phyloP scores from a whole-genome alignment of 169 alveolate genomes.

The Eimeria mitis region DNA sequence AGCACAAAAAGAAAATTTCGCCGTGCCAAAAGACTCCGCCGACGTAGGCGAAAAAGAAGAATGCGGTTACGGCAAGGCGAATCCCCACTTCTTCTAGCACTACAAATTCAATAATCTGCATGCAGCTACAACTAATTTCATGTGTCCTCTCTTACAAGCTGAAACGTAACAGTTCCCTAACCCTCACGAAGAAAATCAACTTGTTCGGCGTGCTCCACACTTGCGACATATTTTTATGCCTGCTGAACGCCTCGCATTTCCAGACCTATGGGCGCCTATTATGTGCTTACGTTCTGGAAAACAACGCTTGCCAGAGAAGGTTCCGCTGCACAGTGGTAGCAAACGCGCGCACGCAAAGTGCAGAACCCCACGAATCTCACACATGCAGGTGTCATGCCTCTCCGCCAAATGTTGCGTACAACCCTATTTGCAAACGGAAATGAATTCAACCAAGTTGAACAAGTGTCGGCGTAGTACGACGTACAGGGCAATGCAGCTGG shows the following conservation, averaged over 20 bases:
- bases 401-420: background rate
- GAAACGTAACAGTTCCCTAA: background rate
- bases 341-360: background rate
- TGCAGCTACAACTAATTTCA: no score
- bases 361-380: background rate
- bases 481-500: no score
- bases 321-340: background rate
- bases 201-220: background rate
- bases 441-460: no score
- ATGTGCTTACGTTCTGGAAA: background rate
- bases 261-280: background rate
- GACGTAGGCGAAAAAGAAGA: no score
- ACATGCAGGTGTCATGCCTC: background rate
- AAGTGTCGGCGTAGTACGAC: no score
- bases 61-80: no score
- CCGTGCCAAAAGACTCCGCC: no score
- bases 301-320: background rate
- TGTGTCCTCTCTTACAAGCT: no score
- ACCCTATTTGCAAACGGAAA: no score
- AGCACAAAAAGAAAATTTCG: no score
- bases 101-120: no score
- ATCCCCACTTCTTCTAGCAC: no score
- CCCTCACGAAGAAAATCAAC: background rate
- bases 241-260: background rate
- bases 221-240: background rate